Evolutionary conservation across 768 basidiomycete species (phyloP).

Genomic region (Lentinula lateritia): DNA sequence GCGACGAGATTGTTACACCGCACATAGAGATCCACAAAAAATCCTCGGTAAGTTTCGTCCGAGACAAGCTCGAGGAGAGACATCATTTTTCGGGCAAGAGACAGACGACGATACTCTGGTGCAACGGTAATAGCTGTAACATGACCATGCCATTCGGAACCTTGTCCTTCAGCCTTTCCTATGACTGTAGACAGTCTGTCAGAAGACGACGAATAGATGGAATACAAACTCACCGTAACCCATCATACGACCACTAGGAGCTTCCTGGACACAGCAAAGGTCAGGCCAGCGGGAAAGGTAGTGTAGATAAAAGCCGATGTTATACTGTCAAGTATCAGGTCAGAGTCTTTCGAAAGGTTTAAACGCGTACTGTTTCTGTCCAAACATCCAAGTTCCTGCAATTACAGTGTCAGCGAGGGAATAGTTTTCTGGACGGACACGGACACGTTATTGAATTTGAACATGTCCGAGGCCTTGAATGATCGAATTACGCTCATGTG

Average conservation of each 20-base stretch:
- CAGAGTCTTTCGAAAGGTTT: background rate
- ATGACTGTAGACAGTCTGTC: constrained; percentile 53
- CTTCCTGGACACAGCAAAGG: constrained; percentile 77
- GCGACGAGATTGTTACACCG: constrained; percentile 83
- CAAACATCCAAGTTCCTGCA: constrained; percentile 87
- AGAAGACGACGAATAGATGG: background rate
- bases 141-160: constrained; percentile 85
- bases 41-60: constrained; percentile 73
- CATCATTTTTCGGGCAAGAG: constrained; percentile 86
- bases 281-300: constrained; percentile 93
- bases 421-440: constrained; percentile 16
- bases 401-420: background rate
- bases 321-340: constrained; percentile 51
- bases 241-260: constrained; percentile 81
- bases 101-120: constrained; percentile 86
- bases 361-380: constrained; percentile 83
- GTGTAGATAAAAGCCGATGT: constrained; percentile 80
- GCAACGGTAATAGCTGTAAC: constrained; percentile 94
- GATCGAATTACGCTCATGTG: constrained; percentile 81
- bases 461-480: constrained; percentile 85
- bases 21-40: constrained; percentile 95
- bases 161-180: constrained; percentile 84
- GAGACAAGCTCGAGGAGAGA: constrained; percentile 79
- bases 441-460: constrained; percentile 90
- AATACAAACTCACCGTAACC: constrained; percentile 70